Evolutionary conservation across 139 green algal species (phyloP).

Genomic region (Tetraselmis chui): DNA sequence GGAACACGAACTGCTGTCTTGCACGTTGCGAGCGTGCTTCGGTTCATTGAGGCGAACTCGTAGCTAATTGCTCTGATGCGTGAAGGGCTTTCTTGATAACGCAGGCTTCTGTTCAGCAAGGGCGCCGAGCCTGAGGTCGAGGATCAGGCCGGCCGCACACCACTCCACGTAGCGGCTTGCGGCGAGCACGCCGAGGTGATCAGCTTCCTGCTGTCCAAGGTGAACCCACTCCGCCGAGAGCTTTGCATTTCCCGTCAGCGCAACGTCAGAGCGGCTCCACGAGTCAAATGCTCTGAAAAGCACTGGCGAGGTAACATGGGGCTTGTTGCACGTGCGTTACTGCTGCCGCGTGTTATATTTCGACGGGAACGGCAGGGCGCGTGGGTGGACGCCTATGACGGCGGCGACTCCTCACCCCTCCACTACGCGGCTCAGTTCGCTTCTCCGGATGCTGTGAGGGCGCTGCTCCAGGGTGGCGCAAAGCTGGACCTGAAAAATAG

Average conservation of each 20-base stretch:
- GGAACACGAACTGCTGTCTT: no score
- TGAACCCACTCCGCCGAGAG: neutral
- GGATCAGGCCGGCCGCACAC: conserved; percentile 25
- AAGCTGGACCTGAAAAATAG: conserved; percentile 11
- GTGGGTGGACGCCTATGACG: conserved; percentile 51
- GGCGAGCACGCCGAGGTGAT: conserved; percentile 21
- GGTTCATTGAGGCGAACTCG: no score
- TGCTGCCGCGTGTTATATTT: no score
- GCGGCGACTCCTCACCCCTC: conserved; percentile 44
- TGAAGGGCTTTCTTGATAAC: neutral
- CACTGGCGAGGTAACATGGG: no score
- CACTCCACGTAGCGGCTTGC: conserved; percentile 56
- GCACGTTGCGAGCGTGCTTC: no score
- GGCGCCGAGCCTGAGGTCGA: neutral
- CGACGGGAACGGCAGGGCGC: conserved; percentile 15
- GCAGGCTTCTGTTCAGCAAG: neutral
- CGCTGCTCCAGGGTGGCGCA: conserved; percentile 32
- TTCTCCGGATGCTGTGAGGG: conserved; percentile 16
- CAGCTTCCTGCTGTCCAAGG: conserved; percentile 37
- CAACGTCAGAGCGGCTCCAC: no score
- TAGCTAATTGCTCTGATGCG: neutral
- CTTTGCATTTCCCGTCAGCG: no score
- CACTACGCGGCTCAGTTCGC: conserved; percentile 49
- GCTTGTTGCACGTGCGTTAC: no score
- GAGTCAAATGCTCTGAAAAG: no score